phyloP scores from a whole-genome alignment of 1,139 yeast species.

The Candida neerlandica region DNA sequence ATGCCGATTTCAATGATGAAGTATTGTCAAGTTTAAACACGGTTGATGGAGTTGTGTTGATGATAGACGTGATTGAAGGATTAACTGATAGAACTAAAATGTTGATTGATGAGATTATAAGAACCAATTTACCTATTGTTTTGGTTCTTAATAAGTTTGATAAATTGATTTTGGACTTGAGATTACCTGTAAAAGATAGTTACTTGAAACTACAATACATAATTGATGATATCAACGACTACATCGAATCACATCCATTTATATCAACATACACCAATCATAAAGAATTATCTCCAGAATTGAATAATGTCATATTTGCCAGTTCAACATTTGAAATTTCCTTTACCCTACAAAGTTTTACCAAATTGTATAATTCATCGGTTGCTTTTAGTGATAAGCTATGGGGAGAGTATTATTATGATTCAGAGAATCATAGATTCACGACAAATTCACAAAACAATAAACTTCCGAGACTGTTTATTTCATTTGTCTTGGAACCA shows the following conservation, averaged over 20 bases:
- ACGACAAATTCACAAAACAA: conserved; percentile 33
- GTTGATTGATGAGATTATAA: conserved; percentile 51
- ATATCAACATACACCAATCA: conserved; percentile 28
- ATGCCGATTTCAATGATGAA: conserved; percentile 80
- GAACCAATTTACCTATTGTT: conserved; percentile 51
- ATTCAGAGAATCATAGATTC: conserved; percentile 48
- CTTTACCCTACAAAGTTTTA: conserved; percentile 70
- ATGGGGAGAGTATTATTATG: conserved; percentile 78
- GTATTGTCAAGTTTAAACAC: conserved; percentile 56
- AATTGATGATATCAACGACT: conserved; percentile 65
- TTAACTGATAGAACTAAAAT: conserved; percentile 55
- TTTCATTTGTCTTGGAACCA: conserved; percentile 73
- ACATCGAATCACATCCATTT: conserved; percentile 37
- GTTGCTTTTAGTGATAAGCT: conserved; percentile 51
- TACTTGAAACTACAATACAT: conserved; percentile 65
- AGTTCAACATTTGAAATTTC: conserved; percentile 63
- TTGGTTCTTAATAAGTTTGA: conserved; percentile 84
- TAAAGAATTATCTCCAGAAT: conserved; percentile 57
- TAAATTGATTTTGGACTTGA: conserved; percentile 73
- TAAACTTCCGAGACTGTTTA: conserved; percentile 54
- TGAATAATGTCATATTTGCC: conserved; percentile 72
- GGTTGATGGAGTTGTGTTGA: conserved; percentile 67
- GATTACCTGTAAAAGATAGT: conserved; percentile 73
- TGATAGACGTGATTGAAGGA: conserved; percentile 89
- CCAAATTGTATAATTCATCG: conserved; percentile 47